phyloP scores from a whole-genome alignment of 164 flowering plant genomes.

The Magnolia officinalis region DNA sequence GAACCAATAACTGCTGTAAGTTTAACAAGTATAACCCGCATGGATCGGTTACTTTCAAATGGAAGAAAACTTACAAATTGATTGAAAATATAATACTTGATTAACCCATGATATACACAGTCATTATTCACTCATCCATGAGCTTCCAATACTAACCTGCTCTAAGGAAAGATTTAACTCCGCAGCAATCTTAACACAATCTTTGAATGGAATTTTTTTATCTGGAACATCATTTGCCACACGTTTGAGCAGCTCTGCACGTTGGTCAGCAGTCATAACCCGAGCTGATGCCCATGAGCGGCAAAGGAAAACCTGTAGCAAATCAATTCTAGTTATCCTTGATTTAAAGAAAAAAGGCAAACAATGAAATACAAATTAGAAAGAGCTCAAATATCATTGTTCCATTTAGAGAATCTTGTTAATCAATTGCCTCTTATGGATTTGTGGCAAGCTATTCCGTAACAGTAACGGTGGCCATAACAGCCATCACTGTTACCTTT shows the following conservation, averaged over 20 bases:
- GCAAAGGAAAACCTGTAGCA: slow-evolving; percentile 48
- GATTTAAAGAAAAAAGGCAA: background rate
- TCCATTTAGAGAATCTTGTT: no score
- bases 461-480: no score
- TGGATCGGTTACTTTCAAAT: no score
- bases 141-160: slow-evolving; percentile 49
- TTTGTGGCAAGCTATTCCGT: no score
- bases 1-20: no score
- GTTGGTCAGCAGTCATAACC: slow-evolving; percentile 84
- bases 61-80: no score
- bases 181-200: slow-evolving; percentile 70
- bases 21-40: no score
- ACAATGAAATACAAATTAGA: background rate
- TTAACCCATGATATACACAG: no score
- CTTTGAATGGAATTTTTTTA: slow-evolving; percentile 53
- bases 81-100: no score
- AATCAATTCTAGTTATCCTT: background rate
- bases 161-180: slow-evolving; percentile 73
- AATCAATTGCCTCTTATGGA: no score
- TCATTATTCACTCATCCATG: background rate
- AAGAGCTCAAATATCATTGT: background rate
- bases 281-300: slow-evolving; percentile 80
- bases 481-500: no score
- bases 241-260: slow-evolving; percentile 65
- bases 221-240: slow-evolving; percentile 38